phyloP scores from a whole-genome alignment of 208 protist species.

The Vickermania ingenoplastis region DNA sequence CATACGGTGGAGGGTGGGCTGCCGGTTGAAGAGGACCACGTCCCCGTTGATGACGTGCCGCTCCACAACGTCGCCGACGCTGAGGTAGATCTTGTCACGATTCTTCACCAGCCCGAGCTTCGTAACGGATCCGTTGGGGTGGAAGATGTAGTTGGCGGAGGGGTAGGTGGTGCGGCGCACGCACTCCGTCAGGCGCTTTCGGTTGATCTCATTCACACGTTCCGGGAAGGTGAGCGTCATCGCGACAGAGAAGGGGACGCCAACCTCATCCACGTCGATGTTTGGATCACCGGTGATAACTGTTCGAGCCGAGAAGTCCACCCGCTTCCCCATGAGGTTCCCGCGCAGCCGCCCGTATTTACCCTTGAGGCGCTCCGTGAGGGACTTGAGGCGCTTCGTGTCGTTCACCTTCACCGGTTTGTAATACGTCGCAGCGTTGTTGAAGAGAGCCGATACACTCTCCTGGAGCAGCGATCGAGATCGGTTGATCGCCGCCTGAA shows the following conservation, averaged over 20 bases:
- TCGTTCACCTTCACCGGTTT: conserved; percentile 78
- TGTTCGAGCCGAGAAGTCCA: conserved; percentile 99
- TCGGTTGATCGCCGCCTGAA: conserved; percentile 82
- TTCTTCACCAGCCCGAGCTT: conserved; percentile 87
- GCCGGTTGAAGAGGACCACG: conserved; percentile 99
- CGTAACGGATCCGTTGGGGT: conserved; percentile 77
- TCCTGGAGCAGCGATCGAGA: conserved; percentile 92
- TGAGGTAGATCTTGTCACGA: conserved; percentile 78
- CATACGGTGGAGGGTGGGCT: conserved; percentile 99
- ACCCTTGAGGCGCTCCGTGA: conserved; percentile 97
- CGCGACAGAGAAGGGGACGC: conserved; percentile 98
- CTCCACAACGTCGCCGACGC: conserved; percentile 94
- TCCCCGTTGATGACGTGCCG: conserved; percentile 98
- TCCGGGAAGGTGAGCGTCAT: conserved; percentile 99
- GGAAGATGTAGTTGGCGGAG: conserved; percentile 94
- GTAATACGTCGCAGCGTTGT: conserved; percentile 96
- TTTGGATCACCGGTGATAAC: conserved; percentile 99
- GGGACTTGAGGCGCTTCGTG: conserved; percentile 95
- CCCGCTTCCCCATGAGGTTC: conserved; percentile 99
- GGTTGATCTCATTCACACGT: conserved; percentile 97
- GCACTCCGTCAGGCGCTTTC: conserved; percentile 91
- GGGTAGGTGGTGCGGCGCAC: conserved; percentile 92
- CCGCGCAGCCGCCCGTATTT: conserved; percentile 98
- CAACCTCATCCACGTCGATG: conserved; percentile 96
- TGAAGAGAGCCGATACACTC: conserved; percentile 95